A percentile compares a stretch with the other conserved stretches of the same genome.
Conservation (phyloP, 257 asterid species). For the Capsicum baccatum region DNA sequence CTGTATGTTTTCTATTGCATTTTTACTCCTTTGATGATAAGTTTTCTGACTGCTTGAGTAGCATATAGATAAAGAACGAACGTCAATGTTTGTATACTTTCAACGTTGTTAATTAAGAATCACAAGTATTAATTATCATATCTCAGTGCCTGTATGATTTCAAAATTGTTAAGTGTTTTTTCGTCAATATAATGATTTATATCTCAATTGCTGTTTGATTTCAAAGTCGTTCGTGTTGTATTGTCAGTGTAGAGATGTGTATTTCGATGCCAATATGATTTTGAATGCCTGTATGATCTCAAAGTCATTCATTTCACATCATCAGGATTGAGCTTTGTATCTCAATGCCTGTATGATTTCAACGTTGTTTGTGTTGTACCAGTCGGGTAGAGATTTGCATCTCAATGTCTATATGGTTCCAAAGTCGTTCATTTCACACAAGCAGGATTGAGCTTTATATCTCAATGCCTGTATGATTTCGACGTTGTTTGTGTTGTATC, state of each 20-base stretch:
- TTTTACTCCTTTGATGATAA: background rate
- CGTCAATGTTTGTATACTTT: background rate
- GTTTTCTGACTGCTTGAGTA: background rate
- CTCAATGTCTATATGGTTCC: background rate
- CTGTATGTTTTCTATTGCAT: background rate
- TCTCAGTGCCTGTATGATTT: background rate
- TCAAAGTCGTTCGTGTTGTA: background rate
- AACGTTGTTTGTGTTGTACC: background rate
- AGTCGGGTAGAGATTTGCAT: background rate
- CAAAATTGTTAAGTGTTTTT: background rate
- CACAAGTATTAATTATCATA: background rate
- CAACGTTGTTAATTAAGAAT: background rate
- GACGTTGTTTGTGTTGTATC: background rate
- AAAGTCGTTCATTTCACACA: background rate
- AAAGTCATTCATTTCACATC: background rate
- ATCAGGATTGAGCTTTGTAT: background rate
- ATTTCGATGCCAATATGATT: background rate
- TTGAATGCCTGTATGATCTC: background rate
- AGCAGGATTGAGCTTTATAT: background rate
- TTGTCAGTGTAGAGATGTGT: background rate
- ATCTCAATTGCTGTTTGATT: background rate
- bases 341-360: background rate
- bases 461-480: background rate
- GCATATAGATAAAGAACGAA: background rate
- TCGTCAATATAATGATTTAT: no score